Evolutionary conservation across 2,329 filamentous ascomycete genomes (phyloP), one percentile per base, ranked within the genome.

Genomic region (Fusarium devonianum): DNA sequence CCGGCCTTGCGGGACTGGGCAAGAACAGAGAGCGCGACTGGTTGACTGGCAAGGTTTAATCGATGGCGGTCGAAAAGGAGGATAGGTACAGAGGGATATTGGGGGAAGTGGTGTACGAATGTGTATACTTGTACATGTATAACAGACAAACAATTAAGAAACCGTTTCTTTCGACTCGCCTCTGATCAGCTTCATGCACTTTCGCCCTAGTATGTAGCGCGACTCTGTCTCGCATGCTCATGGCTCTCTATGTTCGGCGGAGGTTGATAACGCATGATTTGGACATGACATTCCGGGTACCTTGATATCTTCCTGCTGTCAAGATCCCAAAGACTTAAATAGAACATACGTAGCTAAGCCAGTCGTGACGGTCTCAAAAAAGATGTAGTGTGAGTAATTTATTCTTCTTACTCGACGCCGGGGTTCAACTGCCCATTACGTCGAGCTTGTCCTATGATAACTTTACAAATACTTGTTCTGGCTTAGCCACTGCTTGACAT

Each of bases 401-500:
- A n/a, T n/a, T n/a, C n/a, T 22, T 14, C 8, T 13, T 35, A 11
- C 33, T 35, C 17, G 7, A 19, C 18, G 22, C 3, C 4, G 18
- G 33, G 4, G 9, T 18, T 14, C 10, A 13, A n/a, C 8, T 35
- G n/a, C 21, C 23, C 12, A 25, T 25, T 8, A 4, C 9, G n/a
- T n/a, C 23, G 5, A 22, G 21, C 3, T 26, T 12, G 23, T n/a
- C 7, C n/a, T 26, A 12, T 26, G 10, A 36, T 19, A 44, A 37
- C 30, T 46, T 50, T 60, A 69, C 32, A 67, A 37, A 18, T 67
- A 68, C 16, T 66, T 66, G 43, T 68, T 68, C 16, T 66, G 46
- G 14, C 33, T 34, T 17, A 68, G 56, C 87, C 88, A 92, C 29
- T 67, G 56, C 48, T 65, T 59, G 43, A 96, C 89, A 71, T 96